Conservation (phyloP, 2,329 filamentous ascomycete species). For the Paracorniculantispora psalliotae region DNA sequence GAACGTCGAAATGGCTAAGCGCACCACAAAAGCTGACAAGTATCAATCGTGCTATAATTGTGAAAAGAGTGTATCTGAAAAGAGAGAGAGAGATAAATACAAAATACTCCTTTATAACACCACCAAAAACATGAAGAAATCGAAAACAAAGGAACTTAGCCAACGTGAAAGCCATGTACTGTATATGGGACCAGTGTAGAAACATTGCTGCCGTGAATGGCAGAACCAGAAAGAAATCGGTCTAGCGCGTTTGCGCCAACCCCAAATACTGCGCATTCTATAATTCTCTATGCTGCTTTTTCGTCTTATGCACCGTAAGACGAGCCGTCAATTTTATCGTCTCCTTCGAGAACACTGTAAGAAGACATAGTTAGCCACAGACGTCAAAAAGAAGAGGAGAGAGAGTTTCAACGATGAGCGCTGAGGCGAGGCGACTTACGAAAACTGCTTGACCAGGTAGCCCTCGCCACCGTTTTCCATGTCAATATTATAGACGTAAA, state of each 20-base stretch:
- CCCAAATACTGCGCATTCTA: no score
- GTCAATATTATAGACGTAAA: slow-evolving; percentile 93
- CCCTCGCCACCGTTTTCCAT: slow-evolving; percentile 93
- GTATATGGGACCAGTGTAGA: neutral
- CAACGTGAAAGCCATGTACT: neutral
- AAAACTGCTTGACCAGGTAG: slow-evolving; percentile 84
- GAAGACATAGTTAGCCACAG: slow-evolving; percentile 2
- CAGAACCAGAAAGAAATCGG: neutral
- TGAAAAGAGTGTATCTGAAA: neutral
- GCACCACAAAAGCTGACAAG: no score
- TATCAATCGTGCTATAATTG: neutral
- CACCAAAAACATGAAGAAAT: neutral
- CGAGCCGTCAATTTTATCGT: slow-evolving; percentile 50
- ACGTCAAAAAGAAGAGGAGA: neutral
- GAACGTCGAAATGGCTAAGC: no score
- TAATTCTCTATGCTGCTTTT: neutral
- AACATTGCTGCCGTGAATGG: neutral
- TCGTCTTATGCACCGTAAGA: slow-evolving; percentile 32
- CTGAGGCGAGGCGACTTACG: slow-evolving; percentile 53
- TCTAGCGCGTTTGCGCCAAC: neutral
- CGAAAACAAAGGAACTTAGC: neutral
- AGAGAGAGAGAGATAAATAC: neutral
- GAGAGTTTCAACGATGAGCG: neutral
- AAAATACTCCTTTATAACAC: neutral
- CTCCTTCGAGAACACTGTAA: slow-evolving; percentile 47